A percentile compares a stretch with the other conserved stretches of the same genome.
These are phyloP conservation scores for Acacia acuminata DNA, from an alignment of 306 rosid species.

Conservation along the genomic window DNA sequence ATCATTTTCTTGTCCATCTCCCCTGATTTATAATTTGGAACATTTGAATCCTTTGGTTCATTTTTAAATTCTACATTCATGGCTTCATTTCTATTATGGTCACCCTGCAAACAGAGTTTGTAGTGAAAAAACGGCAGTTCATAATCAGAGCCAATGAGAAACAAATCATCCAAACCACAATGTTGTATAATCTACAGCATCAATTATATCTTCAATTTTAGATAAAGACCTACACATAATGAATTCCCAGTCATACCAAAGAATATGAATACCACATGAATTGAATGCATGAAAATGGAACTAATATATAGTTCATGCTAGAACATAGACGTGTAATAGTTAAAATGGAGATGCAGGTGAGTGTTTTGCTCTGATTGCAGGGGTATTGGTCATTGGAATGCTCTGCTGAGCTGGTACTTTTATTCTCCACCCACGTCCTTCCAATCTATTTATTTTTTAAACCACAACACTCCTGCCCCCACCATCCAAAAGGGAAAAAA, in stretches of 20 bases:
- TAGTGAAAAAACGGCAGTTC: slow-evolving; percentile 23
- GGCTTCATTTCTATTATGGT: slow-evolving; percentile 53
- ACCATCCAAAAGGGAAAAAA: background rate
- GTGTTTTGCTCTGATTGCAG: background rate
- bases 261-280: slow-evolving; percentile 8
- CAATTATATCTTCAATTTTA: background rate
- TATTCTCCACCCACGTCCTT: background rate
- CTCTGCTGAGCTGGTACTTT: background rate
- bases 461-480: background rate
- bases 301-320: background rate
- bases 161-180: slow-evolving; percentile 10
- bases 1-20: slow-evolving; percentile 51
- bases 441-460: background rate
- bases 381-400: background rate
- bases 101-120: slow-evolving; percentile 59
- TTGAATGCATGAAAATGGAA: slow-evolving; percentile 8
- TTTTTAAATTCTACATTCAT: slow-evolving; percentile 54
- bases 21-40: slow-evolving; percentile 45
- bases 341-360: background rate
- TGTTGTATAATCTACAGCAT: background rate
- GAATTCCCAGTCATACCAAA: slow-evolving; percentile 17
- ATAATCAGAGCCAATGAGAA: slow-evolving; percentile 28
- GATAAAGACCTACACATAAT: background rate
- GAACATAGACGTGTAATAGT: background rate
- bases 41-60: slow-evolving; percentile 48